Evolutionary conservation across 2,329 filamentous ascomycete species (phyloP), one percentile per base, ranked within the genome.

Genomic region (Chaetomiaceae sp.): DNA sequence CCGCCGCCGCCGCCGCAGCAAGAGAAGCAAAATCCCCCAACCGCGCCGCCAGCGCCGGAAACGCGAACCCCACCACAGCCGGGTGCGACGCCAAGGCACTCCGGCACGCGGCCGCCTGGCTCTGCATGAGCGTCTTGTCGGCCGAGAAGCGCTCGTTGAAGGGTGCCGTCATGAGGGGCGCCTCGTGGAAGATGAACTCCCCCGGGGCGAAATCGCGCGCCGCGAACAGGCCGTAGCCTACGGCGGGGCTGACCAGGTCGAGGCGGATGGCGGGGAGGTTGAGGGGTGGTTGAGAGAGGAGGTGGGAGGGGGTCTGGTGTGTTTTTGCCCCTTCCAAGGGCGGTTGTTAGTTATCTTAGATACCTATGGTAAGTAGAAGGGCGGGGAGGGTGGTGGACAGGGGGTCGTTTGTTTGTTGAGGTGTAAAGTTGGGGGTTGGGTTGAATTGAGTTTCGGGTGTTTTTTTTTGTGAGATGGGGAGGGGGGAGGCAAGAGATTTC

Each of bases 191-290:
- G 45, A 68, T 56, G 40, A 58, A 55, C 25, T 67, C 62, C 20
- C 58, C 60, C 11, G 53, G 43, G 3, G 25, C 25, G 27, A 64
- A 58, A 48, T 59, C 43, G 16, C 60, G 59, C n/a, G 60, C 53
- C 6, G 67, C 65, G 45, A 64, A 67, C 44, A 69, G 60, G 42
- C 65, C 64, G 42, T 65, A 64, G 42, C 66, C 66, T 5, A 69
- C 47, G 14, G 44, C 30, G 1, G 57, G 46, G 55, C 59, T 57
- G 29, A 61, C 53, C 25, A 61, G 40, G 33, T 46, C 53, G 25
- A 64, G 25, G 8, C 47, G 41, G 2, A 64, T 54, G 13, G 58
- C 58, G 7, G 55, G 48, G 2, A 32, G 32, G 43, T 58, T 18
- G 27, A 41, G 29, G 9, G 62, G 62, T 0, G 59, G 50, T 9